A percentile compares a stretch with the other conserved stretches of the same genome.
Conservation (phyloP, 148 eudicot genomes). For the Drosera capensis region DNA sequence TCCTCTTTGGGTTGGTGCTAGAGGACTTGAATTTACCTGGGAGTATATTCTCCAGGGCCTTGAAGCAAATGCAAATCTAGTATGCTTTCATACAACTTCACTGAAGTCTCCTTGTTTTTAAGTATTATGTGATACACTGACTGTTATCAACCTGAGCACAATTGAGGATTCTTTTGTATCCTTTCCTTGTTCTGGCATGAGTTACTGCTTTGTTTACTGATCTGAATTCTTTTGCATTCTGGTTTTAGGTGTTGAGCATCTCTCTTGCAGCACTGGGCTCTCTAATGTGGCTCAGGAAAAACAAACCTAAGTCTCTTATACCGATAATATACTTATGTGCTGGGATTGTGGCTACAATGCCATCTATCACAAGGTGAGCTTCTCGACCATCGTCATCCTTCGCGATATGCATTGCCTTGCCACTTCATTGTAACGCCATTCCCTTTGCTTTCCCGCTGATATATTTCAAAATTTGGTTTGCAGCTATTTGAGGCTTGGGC, state of each 20-base stretch:
- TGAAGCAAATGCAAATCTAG: slow-evolving; percentile 98
- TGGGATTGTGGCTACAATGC: slow-evolving; percentile 88
- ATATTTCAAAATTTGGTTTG: no score
- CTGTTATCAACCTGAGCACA: no score
- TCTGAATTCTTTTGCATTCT: slow-evolving; percentile 5
- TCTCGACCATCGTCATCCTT: neutral
- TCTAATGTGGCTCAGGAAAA: slow-evolving; percentile 94
- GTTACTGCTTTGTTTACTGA: slow-evolving; percentile 2
- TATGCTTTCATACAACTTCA: slow-evolving; percentile 11
- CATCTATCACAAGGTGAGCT: slow-evolving; percentile 76
- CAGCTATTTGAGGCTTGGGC: neutral
- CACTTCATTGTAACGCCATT: no score
- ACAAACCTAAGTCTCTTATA: slow-evolving; percentile 81
- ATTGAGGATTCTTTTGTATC: no score
- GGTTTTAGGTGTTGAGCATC: slow-evolving; percentile 56
- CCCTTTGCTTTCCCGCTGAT: no score
- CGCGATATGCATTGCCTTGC: slow-evolving; percentile 1
- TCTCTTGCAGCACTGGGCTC: slow-evolving; percentile 95
- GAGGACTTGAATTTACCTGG: slow-evolving; percentile 95
- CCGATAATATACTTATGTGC: slow-evolving; percentile 88
- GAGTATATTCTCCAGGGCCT: slow-evolving; percentile 89
- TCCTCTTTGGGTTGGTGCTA: slow-evolving; percentile 98
- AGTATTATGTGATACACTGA: neutral
- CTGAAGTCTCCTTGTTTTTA: neutral
- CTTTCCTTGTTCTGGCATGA: neutral